Evolutionary conservation across 2,329 filamentous ascomycete species (phyloP).

Genomic region (Pyricularia sp.): DNA sequence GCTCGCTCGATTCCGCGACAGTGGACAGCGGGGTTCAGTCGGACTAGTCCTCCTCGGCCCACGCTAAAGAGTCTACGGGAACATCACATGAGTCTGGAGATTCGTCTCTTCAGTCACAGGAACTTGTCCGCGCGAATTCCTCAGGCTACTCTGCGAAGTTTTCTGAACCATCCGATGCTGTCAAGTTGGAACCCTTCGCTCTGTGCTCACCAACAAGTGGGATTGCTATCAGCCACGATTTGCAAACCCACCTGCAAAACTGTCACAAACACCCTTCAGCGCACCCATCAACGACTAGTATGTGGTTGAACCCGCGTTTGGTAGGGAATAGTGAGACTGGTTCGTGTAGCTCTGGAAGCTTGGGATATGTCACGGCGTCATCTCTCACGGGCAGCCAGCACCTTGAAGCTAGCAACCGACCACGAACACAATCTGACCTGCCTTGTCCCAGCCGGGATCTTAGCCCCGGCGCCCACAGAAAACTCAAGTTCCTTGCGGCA

Average conservation of each 20-base stretch:
- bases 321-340: background rate
- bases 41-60: conserved; percentile 2
- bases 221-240: background rate
- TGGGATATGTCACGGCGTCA: background rate
- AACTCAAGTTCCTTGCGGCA: conserved; percentile 5
- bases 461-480: conserved; percentile 6
- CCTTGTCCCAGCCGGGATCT: conserved; percentile 1
- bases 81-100: background rate
- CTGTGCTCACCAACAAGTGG: background rate
- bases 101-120: background rate
- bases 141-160: background rate
- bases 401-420: background rate
- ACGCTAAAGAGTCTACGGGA: background rate
- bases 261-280: background rate
- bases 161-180: background rate
- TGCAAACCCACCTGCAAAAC: background rate
- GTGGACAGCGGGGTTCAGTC: conserved; percentile 1
- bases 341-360: background rate
- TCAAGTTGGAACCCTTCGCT: background rate
- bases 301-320: background rate
- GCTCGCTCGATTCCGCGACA: conserved; percentile 5
- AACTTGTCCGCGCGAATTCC: background rate
- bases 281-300: background rate
- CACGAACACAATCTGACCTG: conserved; percentile 5
- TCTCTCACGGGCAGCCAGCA: background rate